phyloP scores from a whole-genome alignment of 805 yeast genomes.

The Starmerella bacillaris region DNA sequence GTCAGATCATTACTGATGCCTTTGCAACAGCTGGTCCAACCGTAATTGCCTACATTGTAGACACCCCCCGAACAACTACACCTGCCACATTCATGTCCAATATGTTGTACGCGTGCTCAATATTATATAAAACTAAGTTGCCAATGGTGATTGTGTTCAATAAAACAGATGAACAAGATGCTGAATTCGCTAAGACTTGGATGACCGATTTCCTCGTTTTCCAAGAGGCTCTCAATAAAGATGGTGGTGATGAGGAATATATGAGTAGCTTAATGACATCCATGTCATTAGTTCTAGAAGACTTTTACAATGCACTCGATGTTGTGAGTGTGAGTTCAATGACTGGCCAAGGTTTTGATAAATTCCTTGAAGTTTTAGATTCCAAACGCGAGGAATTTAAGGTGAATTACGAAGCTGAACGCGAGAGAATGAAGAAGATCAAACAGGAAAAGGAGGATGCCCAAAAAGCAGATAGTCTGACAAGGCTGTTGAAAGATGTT shows the following conservation, averaged over 20 bases:
- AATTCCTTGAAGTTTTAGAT: constrained; percentile 69
- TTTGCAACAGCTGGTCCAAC: constrained; percentile 94
- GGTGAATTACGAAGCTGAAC: constrained; percentile 63
- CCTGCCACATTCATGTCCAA: constrained; percentile 97
- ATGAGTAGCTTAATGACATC: constrained; percentile 89
- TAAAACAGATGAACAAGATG: constrained; percentile 74
- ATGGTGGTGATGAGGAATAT: constrained; percentile 57
- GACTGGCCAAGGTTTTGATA: constrained; percentile 90
- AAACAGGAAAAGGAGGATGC: constrained; percentile 59
- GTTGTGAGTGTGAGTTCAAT: constrained; percentile 83
- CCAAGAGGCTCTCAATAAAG: constrained; percentile 37
- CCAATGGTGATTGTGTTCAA: constrained; percentile 96
- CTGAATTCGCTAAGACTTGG: constrained; percentile 87
- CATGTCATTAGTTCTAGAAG: constrained; percentile 90
- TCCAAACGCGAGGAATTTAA: constrained; percentile 75
- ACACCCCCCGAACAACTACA: constrained; percentile 83
- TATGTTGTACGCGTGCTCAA: constrained; percentile 96
- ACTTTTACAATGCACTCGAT: constrained; percentile 81
- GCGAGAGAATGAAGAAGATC: constrained; percentile 61
- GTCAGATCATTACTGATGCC: constrained; percentile 88
- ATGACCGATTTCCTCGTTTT: constrained; percentile 90
- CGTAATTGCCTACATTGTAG: constrained; percentile 85
- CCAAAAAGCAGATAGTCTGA: constrained; percentile 52
- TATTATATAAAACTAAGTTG: constrained; percentile 80
- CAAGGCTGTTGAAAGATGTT: constrained; percentile 67